These are phyloP conservation scores for Albifimbria verrucaria DNA, from an alignment of 2,329 filamentous ascomycete genomes.

Conservation along the genomic window DNA sequence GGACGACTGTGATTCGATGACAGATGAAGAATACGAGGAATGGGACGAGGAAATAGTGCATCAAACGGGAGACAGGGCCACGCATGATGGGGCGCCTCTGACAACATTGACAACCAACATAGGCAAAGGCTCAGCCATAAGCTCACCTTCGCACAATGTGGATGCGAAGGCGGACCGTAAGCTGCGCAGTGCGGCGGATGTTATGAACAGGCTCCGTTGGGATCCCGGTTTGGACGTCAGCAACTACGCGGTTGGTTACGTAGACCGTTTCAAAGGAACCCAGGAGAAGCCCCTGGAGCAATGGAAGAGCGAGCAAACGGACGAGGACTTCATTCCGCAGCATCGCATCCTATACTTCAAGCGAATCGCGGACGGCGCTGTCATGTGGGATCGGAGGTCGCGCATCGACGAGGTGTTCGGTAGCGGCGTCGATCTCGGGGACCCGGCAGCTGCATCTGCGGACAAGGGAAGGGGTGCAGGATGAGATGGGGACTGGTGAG, in stretches of 20 bases:
- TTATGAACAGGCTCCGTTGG: conserved; percentile 59
- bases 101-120: background rate
- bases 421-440: conserved; percentile 33
- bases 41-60: background rate
- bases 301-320: conserved; percentile 61
- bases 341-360: conserved; percentile 62
- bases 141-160: no score
- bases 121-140: background rate
- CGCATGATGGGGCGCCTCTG: background rate
- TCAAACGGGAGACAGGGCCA: background rate
- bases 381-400: conserved; percentile 56
- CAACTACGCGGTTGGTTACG: conserved; percentile 58
- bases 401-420: conserved; percentile 55
- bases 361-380: conserved; percentile 42
- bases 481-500: no score
- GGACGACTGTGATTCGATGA: background rate
- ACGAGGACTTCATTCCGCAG: conserved; percentile 65
- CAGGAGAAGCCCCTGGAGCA: conserved; percentile 50
- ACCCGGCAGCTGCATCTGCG: no score
- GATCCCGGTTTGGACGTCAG: conserved; percentile 48
- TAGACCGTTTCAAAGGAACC: conserved; percentile 55
- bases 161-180: conserved; percentile 41
- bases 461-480: no score
- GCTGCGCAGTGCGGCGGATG: conserved; percentile 55
- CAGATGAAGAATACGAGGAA: background rate